Evolutionary conservation across 208 protist genomes (phyloP), one percentile per base, ranked within the genome.

Genomic region (Leptomonas pyrrhocoris): DNA sequence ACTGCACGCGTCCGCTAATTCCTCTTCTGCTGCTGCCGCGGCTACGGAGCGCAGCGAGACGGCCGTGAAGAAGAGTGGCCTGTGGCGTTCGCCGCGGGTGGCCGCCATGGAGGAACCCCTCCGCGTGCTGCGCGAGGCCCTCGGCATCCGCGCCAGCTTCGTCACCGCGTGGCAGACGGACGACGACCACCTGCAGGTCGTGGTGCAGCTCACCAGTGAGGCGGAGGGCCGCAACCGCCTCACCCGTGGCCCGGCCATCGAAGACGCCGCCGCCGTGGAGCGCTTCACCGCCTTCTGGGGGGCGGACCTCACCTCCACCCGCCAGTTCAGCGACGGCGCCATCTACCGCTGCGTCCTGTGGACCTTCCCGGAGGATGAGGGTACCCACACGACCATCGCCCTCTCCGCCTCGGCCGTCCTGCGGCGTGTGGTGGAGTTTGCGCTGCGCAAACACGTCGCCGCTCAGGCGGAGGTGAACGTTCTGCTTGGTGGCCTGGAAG

Each of bases 291-390:
- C 73, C 31, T 96, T 96, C 73, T 96, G 92, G 89, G 89, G 89
- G 0, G 49, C 49, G 13, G 74, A 81, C 18, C 53, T 80, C 57
- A 92, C 85, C 50, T 94, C 89, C 13, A 93, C 92, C 15, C 77
- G 88, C 16, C 92, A 96, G 74, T 96, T 96, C 68, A 77, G 87
- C 40, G 92, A 96, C 62, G 92, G 92, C 48, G 79, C 81, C 64
- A 88, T 94, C 60, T 90, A 94, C 75, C 84, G 89, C 62, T 96
- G 92, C 56, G 87, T 96, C 30, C 72, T 94, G 25, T 94, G 88
- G 87, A 68, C 40, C 38, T 85, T 92, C 58, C 67, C 83, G 1
- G 84, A 94, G 48, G 80, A 85, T 18, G 54, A 70, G 27, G 80
- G 78, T 21, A 69, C 73, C n/a, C 69, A 90, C 75, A 82, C 86